Conservation (phyloP, 371 early-diverging fungal species). For the Lichtheimia corymbifera region DNA sequence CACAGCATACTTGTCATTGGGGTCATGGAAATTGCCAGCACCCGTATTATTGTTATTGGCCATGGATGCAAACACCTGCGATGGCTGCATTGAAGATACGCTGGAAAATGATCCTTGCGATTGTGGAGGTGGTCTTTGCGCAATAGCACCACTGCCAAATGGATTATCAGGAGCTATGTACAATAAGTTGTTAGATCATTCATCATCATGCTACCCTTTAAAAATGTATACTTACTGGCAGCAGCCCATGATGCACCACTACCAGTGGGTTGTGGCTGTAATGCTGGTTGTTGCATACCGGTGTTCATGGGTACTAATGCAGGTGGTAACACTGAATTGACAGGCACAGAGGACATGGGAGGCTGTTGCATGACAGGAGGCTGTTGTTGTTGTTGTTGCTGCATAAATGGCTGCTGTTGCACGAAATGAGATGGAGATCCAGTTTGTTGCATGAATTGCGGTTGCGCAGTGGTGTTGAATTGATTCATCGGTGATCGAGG, state of each 20-base stretch:
- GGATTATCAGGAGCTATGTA: conserved; percentile 49
- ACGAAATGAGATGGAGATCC: conserved; percentile 3
- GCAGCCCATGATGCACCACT: conserved; percentile 34
- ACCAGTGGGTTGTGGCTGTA: conserved; percentile 30
- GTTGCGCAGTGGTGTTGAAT: background rate
- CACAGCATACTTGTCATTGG: conserved; percentile 45
- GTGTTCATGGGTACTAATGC: conserved; percentile 24
- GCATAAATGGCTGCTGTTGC: conserved; percentile 20
- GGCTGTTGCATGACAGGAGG: conserved; percentile 13
- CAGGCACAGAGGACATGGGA: conserved; percentile 14
- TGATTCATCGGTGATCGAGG: conserved; percentile 4
- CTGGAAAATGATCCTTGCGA: conserved; percentile 18
- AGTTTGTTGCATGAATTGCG: background rate
- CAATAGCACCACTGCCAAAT: conserved; percentile 26
- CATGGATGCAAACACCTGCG: conserved; percentile 31
- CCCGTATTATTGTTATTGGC: background rate
- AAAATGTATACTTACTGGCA: conserved; percentile 30
- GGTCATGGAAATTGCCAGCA: conserved; percentile 12
- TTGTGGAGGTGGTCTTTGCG: conserved; percentile 23
- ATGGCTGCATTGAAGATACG: conserved; percentile 13
- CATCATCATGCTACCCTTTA: background rate
- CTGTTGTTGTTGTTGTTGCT: conserved; percentile 27
- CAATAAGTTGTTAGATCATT: background rate
- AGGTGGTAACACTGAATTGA: conserved; percentile 31
- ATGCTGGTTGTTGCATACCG: conserved; percentile 23